Base-by-base conservation (phyloP, 2,329 filamentous ascomycete genomes). In the Thelonectria olida region DNA sequence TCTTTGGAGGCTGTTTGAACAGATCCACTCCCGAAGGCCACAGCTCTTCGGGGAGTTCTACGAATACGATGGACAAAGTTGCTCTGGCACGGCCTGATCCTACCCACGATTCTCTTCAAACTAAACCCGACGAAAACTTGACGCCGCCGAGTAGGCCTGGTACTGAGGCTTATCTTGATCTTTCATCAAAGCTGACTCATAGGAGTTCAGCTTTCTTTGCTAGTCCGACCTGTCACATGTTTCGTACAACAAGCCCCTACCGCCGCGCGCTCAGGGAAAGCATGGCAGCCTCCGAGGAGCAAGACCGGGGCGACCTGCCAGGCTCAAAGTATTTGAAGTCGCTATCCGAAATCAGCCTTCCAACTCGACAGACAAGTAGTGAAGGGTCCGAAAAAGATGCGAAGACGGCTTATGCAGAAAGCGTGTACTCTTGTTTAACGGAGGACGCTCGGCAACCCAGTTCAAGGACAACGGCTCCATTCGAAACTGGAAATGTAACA, bases 241-340 rank as follows among this genome's bases (percentile, higher is more conserved):
- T 87, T 61, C 79, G 84, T 25, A 83, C 84, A 1, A 76, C 80
- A 23, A 88, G 85, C 54, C 85, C 85, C 0, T 89, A 84, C 65
- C 81, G 85, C 3, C 81, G 81, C 23, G 82, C 81, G 2, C 68
- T 88, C 28, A 80, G 78, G 44, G 78, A 80, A 50, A 82, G 74
- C 2, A 85, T 85, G 66, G 75, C 76, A 56, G 69, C 75, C 7
- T 75, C 75, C 15, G 68, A 78, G 7, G 70, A 73, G 15, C 63
- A 61, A 2, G 63, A 71, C 5, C 58, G 67, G 3, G 57, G 59
- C 0, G 71, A 63, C 6, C 72, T 72, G 4, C 64, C 74, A 0
- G 76, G 75, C 25, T 74, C 72, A 22, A 77, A 73, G 31, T 81
- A 80, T 69, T 70, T 80, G 49, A 74, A 73, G n/a, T 79, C 80